These are phyloP conservation scores for Endocladia muricata DNA, from an alignment of 31 red algal species.

Conservation along the genomic window DNA sequence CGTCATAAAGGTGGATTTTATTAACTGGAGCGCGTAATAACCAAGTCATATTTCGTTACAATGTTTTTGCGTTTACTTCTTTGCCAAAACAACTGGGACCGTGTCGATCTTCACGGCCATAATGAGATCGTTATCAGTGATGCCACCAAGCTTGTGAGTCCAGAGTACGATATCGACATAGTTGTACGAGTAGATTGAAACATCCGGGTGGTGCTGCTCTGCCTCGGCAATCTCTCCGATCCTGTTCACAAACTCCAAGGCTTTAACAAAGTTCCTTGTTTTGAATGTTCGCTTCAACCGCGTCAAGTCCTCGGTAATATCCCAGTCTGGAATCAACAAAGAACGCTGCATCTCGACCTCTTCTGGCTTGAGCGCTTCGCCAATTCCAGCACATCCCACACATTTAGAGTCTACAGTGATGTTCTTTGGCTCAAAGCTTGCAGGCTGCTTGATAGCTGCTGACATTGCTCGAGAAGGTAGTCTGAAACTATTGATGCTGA, in stretches of 20 bases:
- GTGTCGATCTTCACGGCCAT: slow-evolving; percentile 85
- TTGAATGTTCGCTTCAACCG: slow-evolving; percentile 2
- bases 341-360: slow-evolving; percentile 10
- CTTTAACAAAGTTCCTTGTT: slow-evolving; percentile 40
- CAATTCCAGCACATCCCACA: slow-evolving; percentile 30
- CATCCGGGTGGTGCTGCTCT: slow-evolving; percentile 90
- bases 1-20: too few species aligned
- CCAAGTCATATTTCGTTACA: too few species aligned
- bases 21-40: too few species aligned
- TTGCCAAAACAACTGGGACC: slow-evolving; percentile 26
- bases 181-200: slow-evolving; percentile 45
- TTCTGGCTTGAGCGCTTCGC: not conserved
- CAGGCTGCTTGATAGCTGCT: too few species aligned
- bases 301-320: not conserved
- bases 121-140: slow-evolving; percentile 89
- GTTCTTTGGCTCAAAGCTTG: too few species aligned
- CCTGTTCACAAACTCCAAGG: slow-evolving; percentile 64
- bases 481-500: too few species aligned
- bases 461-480: not conserved
- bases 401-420: slow-evolving; percentile 26
- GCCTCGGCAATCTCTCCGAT: slow-evolving; percentile 63
- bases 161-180: slow-evolving; percentile 42
- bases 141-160: slow-evolving; percentile 63
- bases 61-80: slow-evolving; percentile 4
- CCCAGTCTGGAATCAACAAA: slow-evolving; percentile 23